phyloP scores from a whole-genome alignment of 441 rosid species.

The Euphorbia celastroides region DNA sequence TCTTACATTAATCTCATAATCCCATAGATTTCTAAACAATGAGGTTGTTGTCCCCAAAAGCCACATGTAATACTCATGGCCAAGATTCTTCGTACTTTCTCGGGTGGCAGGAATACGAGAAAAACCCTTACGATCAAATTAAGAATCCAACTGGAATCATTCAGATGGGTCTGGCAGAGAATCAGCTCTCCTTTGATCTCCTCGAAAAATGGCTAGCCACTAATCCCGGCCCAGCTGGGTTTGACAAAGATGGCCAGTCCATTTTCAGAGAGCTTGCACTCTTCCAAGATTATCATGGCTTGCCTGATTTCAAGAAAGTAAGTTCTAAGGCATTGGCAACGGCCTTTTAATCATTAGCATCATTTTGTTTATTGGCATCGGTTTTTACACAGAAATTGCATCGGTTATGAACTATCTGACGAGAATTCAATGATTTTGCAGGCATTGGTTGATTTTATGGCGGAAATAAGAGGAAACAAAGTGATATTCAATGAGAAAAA shows the following conservation, averaged over 20 bases:
- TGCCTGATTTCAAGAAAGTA: constrained; percentile 75
- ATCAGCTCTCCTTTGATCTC: constrained; percentile 79
- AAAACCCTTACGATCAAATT: constrained; percentile 65
- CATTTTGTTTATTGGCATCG: no score
- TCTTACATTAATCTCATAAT: no score
- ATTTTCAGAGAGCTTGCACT: constrained; percentile 89
- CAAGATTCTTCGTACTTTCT: constrained; percentile 91
- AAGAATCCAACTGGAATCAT: constrained; percentile 39
- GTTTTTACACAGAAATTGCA: no score
- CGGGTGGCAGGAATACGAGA: constrained; percentile 94
- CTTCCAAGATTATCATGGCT: constrained; percentile 93
- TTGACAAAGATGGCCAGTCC: constrained; percentile 68
- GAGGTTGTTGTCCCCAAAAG: constrained; percentile 68
- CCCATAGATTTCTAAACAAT: constrained; percentile 10
- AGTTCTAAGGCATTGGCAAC: no score
- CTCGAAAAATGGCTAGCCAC: constrained; percentile 76
- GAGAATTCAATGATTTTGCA: constrained; percentile 16
- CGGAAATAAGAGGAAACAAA: constrained; percentile 78
- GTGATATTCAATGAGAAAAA: constrained; percentile 65
- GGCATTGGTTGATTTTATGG: constrained; percentile 88
- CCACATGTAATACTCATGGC: constrained; percentile 72
- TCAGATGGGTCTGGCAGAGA: constrained; percentile 99
- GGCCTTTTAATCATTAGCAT: no score
- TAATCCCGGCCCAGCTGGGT: constrained; percentile 65
- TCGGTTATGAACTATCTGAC: not conserved